Percentiles rank a stretch among this genome's conserved stretches.
These are phyloP conservation scores for Tylopilus intermedius DNA, from an alignment of 768 basidiomycete genomes.

Conservation along the genomic window DNA sequence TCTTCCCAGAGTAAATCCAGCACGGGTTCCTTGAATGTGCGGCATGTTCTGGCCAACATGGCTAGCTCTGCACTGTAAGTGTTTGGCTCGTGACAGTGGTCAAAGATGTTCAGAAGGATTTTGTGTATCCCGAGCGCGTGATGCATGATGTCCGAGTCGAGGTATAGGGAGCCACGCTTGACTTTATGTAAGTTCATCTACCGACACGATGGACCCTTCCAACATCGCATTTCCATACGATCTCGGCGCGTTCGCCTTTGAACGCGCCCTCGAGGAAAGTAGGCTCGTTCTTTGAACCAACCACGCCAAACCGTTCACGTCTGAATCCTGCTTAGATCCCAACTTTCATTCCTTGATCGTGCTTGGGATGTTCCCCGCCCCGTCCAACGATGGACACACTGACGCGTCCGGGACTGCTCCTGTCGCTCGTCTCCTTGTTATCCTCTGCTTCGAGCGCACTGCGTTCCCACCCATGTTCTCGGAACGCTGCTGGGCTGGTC, in stretches of 20 bases:
- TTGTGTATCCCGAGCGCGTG: background rate
- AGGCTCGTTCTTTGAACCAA: background rate
- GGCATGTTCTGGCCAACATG: no score
- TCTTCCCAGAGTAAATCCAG: no score
- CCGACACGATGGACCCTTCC: background rate
- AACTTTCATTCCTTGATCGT: conserved; percentile 57
- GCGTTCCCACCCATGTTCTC: conserved; percentile 45
- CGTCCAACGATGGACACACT: background rate
- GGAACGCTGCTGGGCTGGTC: conserved; percentile 35
- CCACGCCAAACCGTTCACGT: background rate
- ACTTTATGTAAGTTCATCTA: no score
- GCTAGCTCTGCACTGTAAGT: no score
- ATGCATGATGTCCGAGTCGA: background rate
- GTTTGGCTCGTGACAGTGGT: no score
- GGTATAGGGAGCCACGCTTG: no score
- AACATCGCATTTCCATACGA: conserved; percentile 10
- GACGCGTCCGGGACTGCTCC: no score
- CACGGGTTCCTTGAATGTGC: no score
- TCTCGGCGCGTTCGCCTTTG: conserved; percentile 44
- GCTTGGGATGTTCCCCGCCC: conserved; percentile 56
- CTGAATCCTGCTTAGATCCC: conserved; percentile 40
- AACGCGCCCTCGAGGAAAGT: conserved; percentile 54
- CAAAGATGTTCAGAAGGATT: no score
- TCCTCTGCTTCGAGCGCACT: conserved; percentile 77
- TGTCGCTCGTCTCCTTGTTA: conserved; percentile 41